A percentile compares a stretch with the other conserved stretches of the same genome.
phyloP scores from a whole-genome alignment of 1,284 basidiomycete genomes.

The Ganoderma sp. region DNA sequence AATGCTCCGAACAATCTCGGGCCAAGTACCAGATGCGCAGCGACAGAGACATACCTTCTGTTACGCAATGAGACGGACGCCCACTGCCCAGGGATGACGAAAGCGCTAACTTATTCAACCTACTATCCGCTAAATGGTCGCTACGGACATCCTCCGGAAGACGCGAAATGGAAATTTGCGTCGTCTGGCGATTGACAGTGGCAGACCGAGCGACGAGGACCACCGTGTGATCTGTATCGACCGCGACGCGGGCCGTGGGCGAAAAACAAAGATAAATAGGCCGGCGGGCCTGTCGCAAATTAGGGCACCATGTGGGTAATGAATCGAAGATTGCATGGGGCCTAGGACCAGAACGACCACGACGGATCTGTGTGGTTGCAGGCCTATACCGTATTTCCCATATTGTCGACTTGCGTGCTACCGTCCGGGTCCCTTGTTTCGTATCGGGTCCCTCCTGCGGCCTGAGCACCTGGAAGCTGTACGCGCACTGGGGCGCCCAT shows the following conservation, averaged over 20 bases:
- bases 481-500: slow-evolving; percentile 7
- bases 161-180: slow-evolving; percentile 28
- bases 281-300: slow-evolving; percentile 11
- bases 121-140: slow-evolving; percentile 13
- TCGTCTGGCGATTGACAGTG: slow-evolving; percentile 18
- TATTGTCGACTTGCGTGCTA: slow-evolving; percentile 3
- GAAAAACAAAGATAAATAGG: slow-evolving; percentile 12
- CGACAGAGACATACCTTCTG: slow-evolving; percentile 11
- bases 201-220: slow-evolving; percentile 11
- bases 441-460: not conserved
- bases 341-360: slow-evolving; percentile 6
- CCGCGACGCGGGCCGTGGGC: slow-evolving; percentile 17
- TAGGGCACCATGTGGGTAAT: slow-evolving; percentile 22
- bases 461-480: not conserved
- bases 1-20: slow-evolving; percentile 13
- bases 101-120: slow-evolving; percentile 17
- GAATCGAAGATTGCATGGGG: slow-evolving; percentile 22
- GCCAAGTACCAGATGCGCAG: not conserved
- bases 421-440: slow-evolving; percentile 9
- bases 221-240: slow-evolving; percentile 5
- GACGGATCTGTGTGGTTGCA: slow-evolving; percentile 9
- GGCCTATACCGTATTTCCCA: slow-evolving; percentile 5
- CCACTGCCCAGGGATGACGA: slow-evolving; percentile 7
- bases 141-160: slow-evolving; percentile 18
- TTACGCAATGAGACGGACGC: slow-evolving; percentile 17